Conservation (phyloP, 805 yeast species). For the Wickerhamomyces sydowiorum region DNA sequence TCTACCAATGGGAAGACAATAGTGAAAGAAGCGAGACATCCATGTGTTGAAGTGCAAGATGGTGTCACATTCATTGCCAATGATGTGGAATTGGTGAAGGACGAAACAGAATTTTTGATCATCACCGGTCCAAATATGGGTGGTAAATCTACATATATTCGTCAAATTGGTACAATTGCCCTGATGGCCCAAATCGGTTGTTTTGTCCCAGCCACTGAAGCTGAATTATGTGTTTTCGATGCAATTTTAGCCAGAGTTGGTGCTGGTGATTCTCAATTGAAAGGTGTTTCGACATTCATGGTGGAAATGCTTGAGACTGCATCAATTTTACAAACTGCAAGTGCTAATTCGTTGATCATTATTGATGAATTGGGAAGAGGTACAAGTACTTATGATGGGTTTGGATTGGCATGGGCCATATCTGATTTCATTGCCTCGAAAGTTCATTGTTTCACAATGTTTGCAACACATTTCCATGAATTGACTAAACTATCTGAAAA, state of each 20-base stretch:
- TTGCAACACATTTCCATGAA: constrained; percentile 98
- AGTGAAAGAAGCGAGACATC: constrained; percentile 82
- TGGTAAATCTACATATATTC: constrained; percentile 89
- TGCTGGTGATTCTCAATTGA: constrained; percentile 95
- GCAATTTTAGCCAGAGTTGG: constrained; percentile 96
- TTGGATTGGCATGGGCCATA: constrained; percentile 96
- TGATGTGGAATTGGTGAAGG: constrained; percentile 64
- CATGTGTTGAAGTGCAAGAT: constrained; percentile 89
- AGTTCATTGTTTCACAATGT: constrained; percentile 72
- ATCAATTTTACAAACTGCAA: constrained; percentile 75
- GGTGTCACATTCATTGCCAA: constrained; percentile 88
- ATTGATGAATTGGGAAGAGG: constrained; percentile 93
- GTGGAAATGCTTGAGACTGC: constrained; percentile 96
- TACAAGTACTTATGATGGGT: constrained; percentile 85
- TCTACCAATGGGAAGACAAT: constrained; percentile 39
- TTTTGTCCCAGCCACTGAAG: constrained; percentile 74
- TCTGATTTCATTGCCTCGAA: constrained; percentile 75
- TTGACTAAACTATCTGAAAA: constrained; percentile 72
- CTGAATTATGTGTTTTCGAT: constrained; percentile 82
- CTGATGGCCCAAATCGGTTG: constrained; percentile 88
- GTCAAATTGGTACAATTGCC: constrained; percentile 85
- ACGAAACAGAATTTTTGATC: constrained; percentile 61
- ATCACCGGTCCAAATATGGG: constrained; percentile 98
- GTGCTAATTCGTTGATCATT: constrained; percentile 72
- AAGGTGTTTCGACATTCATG: constrained; percentile 95